These are phyloP conservation scores for Umbelopsis sp. DNA, from an alignment of 192 early-diverging fungal species.

Conservation along the genomic window DNA sequence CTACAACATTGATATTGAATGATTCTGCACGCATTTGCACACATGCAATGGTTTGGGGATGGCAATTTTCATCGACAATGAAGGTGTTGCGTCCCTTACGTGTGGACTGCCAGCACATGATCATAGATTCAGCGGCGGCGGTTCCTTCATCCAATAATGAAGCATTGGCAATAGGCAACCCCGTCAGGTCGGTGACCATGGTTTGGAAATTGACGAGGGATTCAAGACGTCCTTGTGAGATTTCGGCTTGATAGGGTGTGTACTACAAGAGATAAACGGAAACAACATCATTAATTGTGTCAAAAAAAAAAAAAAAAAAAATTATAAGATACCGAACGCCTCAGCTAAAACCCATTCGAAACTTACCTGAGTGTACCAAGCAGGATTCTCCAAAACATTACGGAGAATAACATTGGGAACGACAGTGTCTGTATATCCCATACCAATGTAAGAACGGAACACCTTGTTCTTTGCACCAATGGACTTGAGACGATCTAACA, in stretches of 20 bases:
- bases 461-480: constrained; percentile 94
- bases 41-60: constrained; percentile 94
- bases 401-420: constrained; percentile 95
- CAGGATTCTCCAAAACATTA: constrained; percentile 98
- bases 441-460: constrained; percentile 91
- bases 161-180: constrained; percentile 95
- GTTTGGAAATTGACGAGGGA: constrained; percentile 98
- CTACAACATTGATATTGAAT: constrained; percentile 89
- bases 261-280: constrained; percentile 58
- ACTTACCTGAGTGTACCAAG: constrained; percentile 94
- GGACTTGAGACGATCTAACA: constrained; percentile 77
- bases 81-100: constrained; percentile 86
- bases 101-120: constrained; percentile 76
- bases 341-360: too few relatives aligned
- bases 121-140: constrained; percentile 97
- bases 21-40: constrained; percentile 93
- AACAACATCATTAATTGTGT: constrained; percentile 80
- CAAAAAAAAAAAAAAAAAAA: too few relatives aligned
- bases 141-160: constrained; percentile 99
- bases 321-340: too few relatives aligned
- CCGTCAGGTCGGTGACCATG: constrained; percentile 93
- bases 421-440: constrained; percentile 91
- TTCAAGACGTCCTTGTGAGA: constrained; percentile 97
- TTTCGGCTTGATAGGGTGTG: constrained; percentile 99
- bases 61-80: constrained; percentile 91